Evolutionary conservation across 1,139 yeast genomes (phyloP).

Genomic region (Sugiyamaella sp.): DNA sequence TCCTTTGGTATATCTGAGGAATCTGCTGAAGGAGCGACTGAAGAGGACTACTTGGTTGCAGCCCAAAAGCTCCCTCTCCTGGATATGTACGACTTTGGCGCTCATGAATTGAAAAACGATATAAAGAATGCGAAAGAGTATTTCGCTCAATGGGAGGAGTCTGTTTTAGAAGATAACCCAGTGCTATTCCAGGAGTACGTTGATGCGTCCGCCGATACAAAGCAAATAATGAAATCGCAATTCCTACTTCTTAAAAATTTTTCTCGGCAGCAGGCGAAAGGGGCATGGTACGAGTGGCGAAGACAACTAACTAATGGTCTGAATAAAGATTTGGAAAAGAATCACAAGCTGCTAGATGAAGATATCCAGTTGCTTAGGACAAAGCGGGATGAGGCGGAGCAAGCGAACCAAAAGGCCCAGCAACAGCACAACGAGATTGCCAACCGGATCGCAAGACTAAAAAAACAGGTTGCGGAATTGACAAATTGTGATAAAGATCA

Average conservation of each 20-base stretch:
- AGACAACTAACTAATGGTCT: conserved; percentile 51
- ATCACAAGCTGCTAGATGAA: conserved; percentile 29
- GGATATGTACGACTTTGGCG: conserved; percentile 45
- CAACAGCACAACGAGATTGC: conserved; percentile 40
- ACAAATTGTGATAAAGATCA: conserved; percentile 25
- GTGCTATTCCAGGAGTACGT: conserved; percentile 53
- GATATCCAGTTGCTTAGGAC: conserved; percentile 28
- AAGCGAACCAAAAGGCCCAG: conserved; percentile 40
- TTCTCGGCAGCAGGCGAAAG: conserved; percentile 54
- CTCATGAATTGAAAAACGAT: conserved; percentile 55
- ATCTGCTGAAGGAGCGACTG: conserved; percentile 28
- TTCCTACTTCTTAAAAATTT: conserved; percentile 54
- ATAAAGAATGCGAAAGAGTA: conserved; percentile 50
- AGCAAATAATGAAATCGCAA: conserved; percentile 49
- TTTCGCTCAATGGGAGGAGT: conserved; percentile 50
- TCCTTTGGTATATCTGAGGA: conserved; percentile 34
- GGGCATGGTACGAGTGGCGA: conserved; percentile 64
- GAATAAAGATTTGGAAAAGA: conserved; percentile 45
- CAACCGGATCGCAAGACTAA: conserved; percentile 37
- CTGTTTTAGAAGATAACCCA: conserved; percentile 53
- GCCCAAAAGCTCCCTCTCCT: conserved; percentile 38
- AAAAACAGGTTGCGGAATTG: conserved; percentile 31
- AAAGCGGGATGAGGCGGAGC: conserved; percentile 36
- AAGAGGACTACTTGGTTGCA: conserved; percentile 36
- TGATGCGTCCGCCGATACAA: conserved; percentile 45